These are phyloP conservation scores for Lachnum nothofagi DNA, from an alignment of 2,329 filamentous ascomycete species.

Conservation along the genomic window DNA sequence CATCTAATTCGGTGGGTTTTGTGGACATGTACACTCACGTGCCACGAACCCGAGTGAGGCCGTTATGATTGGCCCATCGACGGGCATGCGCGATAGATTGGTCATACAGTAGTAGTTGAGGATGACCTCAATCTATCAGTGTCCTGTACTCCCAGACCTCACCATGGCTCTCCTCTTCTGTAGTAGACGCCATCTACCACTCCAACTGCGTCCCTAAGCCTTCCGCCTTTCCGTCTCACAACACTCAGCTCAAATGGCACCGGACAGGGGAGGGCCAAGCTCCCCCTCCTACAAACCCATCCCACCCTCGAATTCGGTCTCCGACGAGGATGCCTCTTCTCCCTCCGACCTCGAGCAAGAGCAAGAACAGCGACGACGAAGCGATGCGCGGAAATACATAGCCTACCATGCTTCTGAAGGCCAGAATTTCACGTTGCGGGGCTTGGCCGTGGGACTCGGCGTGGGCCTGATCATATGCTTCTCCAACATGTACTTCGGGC, in stretches of 20 bases:
- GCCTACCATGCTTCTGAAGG: constrained; percentile 30
- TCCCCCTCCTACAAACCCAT: constrained; percentile 24
- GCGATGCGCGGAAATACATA: constrained; percentile 28
- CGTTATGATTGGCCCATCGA: no score
- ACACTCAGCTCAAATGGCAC: constrained; percentile 17
- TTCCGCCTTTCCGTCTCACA: not conserved
- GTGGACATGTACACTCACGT: no score
- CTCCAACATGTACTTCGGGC: constrained; percentile 97
- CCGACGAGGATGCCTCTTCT: constrained; percentile 12
- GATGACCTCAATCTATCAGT: not conserved
- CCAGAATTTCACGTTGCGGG: constrained; percentile 78
- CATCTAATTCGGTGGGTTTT: no score
- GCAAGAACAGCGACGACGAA: constrained; percentile 20
- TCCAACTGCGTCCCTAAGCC: not conserved
- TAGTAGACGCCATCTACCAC: not conserved
- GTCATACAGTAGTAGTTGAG: not conserved
- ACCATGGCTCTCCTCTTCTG: not conserved
- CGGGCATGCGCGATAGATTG: not conserved
- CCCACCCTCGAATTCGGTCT: constrained; percentile 6
- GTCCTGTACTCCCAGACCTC: not conserved
- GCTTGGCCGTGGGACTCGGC: constrained; percentile 69
- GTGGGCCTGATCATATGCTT: constrained; percentile 92
- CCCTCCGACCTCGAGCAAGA: constrained; percentile 1
- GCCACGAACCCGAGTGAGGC: no score
- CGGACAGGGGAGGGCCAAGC: constrained; percentile 20